Evolutionary conservation across 805 yeast genomes (phyloP).

Genomic region (Blastobotrys americana): DNA sequence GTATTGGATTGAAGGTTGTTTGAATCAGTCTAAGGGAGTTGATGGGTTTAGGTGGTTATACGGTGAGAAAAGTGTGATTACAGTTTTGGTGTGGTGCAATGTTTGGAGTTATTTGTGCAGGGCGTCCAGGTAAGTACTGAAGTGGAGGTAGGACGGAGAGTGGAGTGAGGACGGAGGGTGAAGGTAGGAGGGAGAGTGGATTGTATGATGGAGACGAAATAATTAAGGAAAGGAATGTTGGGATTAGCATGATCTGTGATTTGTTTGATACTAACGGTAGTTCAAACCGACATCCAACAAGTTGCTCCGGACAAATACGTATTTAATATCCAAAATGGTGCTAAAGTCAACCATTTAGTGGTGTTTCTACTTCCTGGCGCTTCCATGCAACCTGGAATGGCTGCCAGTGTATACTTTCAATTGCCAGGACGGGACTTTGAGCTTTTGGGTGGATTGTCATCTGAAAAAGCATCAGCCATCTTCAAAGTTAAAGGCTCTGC

Average conservation of each 20-base stretch:
- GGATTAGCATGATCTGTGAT: not conserved
- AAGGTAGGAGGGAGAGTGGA: no score
- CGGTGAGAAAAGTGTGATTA: no score
- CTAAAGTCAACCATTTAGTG: constrained; percentile 68
- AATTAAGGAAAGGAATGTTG: no score
- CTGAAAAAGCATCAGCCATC: constrained; percentile 80
- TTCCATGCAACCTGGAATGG: constrained; percentile 50
- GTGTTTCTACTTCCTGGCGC: constrained; percentile 77
- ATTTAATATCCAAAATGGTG: constrained; percentile 53
- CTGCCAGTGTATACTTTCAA: constrained; percentile 87
- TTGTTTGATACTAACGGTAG: constrained; percentile 9
- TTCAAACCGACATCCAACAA: constrained; percentile 41
- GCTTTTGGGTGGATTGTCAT: constrained; percentile 32
- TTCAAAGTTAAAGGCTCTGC: constrained; percentile 58
- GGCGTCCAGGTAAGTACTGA: constrained; percentile 45
- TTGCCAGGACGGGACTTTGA: constrained; percentile 48
- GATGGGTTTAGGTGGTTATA: no score
- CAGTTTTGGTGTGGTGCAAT: no score
- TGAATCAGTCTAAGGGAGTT: no score
- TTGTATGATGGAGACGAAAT: no score
- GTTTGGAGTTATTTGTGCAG: constrained; percentile 75
- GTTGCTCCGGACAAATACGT: constrained; percentile 64
- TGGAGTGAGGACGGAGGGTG: no score
- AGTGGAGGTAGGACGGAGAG: no score
- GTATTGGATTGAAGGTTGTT: no score